Conservation (phyloP, 306 rosid genomes). For the Datisca glomerata region DNA sequence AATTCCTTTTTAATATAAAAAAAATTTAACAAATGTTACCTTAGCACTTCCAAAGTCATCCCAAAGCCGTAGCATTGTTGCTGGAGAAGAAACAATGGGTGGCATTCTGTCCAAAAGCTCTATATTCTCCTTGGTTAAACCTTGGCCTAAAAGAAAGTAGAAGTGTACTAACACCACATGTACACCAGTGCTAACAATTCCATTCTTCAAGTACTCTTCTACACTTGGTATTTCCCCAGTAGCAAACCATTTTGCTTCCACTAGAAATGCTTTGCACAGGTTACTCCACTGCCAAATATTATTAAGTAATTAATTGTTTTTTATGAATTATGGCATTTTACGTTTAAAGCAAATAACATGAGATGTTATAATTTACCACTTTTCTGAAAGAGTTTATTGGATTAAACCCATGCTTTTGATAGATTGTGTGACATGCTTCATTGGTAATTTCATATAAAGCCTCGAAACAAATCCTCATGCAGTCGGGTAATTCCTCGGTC, state of each 20-base stretch:
- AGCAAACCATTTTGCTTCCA: slow-evolving; percentile 63
- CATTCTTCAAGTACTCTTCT: slow-evolving; percentile 51
- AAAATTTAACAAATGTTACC: slow-evolving; percentile 11
- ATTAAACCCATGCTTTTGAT: slow-evolving; percentile 37
- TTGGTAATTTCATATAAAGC: slow-evolving; percentile 33
- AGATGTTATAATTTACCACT: slow-evolving; percentile 9
- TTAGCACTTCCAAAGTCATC: slow-evolving; percentile 60
- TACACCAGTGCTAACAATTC: slow-evolving; percentile 47
- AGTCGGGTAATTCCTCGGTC: slow-evolving; percentile 31
- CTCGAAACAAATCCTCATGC: slow-evolving; percentile 43
- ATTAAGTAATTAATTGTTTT: background rate
- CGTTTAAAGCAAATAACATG: background rate
- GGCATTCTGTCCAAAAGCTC: slow-evolving; percentile 22
- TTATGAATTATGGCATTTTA: too few species aligned
- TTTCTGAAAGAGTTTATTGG: slow-evolving; percentile 20
- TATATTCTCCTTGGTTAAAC: slow-evolving; percentile 20
- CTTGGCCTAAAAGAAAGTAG: slow-evolving; percentile 45
- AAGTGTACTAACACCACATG: slow-evolving; percentile 32
- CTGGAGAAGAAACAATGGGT: slow-evolving; percentile 28
- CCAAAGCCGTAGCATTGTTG: slow-evolving; percentile 62
- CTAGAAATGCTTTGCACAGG: slow-evolving; percentile 44
- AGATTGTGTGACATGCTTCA: slow-evolving; percentile 34
- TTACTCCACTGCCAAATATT: slow-evolving; percentile 35
- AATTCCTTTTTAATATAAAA: background rate
- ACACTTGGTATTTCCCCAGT: slow-evolving; percentile 29